phyloP scores from a whole-genome alignment of 73 alveolate genomes.

The Breviolum minutum region DNA sequence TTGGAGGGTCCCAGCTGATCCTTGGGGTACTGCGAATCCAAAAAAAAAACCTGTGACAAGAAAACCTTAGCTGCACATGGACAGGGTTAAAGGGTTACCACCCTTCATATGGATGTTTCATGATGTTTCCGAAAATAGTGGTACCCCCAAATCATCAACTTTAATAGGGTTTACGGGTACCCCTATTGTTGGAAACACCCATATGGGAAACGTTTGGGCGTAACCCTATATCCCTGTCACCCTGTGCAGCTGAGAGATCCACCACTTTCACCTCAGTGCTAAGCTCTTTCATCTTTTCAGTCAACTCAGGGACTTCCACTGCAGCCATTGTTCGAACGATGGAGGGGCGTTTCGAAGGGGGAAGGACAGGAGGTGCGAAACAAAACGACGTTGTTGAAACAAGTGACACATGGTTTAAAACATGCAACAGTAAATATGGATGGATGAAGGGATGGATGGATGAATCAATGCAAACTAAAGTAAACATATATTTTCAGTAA shows the following conservation, averaged over 20 bases:
- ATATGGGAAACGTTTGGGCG: too few species aligned
- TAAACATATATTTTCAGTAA: neutral
- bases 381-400: neutral
- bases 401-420: neutral
- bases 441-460: neutral
- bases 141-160: neutral
- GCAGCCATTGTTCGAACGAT: conserved; percentile 46
- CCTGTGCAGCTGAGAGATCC: too few species aligned
- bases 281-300: conserved; percentile 4
- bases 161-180: neutral
- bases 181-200: too few species aligned
- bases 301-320: neutral
- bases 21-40: too few species aligned
- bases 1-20: too few species aligned
- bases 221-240: too few species aligned
- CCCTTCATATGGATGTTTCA: too few species aligned
- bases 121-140: too few species aligned
- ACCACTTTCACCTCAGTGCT: neutral
- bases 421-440: neutral
- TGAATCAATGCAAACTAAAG: neutral
- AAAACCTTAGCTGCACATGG: too few species aligned
- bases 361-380: neutral
- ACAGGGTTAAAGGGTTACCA: too few species aligned
- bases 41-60: too few species aligned
- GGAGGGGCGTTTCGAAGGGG: too few species aligned